phyloP scores from a whole-genome alignment of 352 stramenopile genomes.

The Phytopythium mirpurense region DNA sequence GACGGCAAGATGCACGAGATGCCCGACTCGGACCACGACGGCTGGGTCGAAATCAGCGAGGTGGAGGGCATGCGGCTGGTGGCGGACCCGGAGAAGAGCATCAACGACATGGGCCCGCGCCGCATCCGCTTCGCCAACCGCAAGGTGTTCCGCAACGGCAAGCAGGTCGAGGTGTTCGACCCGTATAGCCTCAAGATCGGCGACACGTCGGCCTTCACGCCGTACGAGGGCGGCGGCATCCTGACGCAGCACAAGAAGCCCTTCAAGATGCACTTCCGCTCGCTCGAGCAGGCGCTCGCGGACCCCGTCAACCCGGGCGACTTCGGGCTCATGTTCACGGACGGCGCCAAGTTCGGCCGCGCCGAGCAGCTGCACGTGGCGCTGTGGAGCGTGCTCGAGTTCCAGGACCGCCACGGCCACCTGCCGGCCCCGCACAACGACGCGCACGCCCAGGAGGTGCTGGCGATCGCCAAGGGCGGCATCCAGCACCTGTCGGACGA shows the following conservation, averaged over 20 bases:
- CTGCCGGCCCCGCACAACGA: constrained; percentile 65
- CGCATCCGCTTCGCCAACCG: constrained; percentile 82
- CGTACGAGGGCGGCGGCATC: constrained; percentile 75
- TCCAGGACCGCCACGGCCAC: constrained; percentile 60
- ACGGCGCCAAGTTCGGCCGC: constrained; percentile 84
- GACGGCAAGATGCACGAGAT: constrained; percentile 88
- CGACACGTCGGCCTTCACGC: constrained; percentile 75
- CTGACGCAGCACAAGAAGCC: constrained; percentile 84
- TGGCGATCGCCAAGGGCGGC: constrained; percentile 57
- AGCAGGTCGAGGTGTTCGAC: constrained; percentile 83
- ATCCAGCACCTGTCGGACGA: constrained; percentile 65
- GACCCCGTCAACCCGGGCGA: constrained; percentile 62
- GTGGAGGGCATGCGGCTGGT: constrained; percentile 71
- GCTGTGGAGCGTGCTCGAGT: constrained; percentile 76
- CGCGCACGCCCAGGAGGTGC: constrained; percentile 51
- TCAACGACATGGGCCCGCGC: constrained; percentile 68
- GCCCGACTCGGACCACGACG: constrained; percentile 80
- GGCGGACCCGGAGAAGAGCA: constrained; percentile 54
- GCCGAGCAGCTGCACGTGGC: constrained; percentile 77
- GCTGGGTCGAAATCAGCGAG: constrained; percentile 83
- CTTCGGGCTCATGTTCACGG: constrained; percentile 83
- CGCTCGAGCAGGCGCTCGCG: constrained; percentile 63
- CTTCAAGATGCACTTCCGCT: constrained; percentile 70
- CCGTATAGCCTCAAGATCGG: constrained; percentile 79
- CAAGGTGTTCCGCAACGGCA: constrained; percentile 83